Evolutionary conservation across 176 grass and related monocot species (phyloP), one percentile per base, ranked within the genome.

Genomic region (Eleusine coracana): DNA sequence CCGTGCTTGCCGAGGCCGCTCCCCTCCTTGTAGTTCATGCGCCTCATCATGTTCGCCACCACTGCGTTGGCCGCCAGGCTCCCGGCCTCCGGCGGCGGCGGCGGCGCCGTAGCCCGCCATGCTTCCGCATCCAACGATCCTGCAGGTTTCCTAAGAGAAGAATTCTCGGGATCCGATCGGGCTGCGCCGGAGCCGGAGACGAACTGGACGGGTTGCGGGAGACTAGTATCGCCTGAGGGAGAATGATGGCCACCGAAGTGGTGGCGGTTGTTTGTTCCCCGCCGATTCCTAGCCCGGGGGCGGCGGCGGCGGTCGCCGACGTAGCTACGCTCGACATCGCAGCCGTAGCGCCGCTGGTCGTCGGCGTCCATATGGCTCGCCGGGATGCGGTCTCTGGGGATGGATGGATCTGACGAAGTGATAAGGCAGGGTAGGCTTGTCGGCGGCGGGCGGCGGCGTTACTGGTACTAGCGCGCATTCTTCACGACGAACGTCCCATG

Each of bases 21-120:
- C 5, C 89, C 91, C n/a, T 85, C 66, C 83, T 78, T 82, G 71
- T 90, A 92, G 54, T 90, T 92, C 94, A 97, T 97, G 45, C 17
- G 49, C 80, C 61, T 83, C 89, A 94, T 89, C 40, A 92, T 48
- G 16, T 83, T 87, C 46, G 71, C 79, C 50, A 84, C 87, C 73
- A 18, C 73, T 1, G 56, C 7, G 75, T 93, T 84, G 10, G 27
- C 41, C 69, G 64, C 80, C 34, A 70, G 76, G 73, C 36, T 88
- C 16, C 77, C 68, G 2, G 83, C 58, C 16, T 39, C 71, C 62
- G 64, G 31, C 48, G 31, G 31, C 62, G 64, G 31, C 48, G 31
- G 31, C 31, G 5, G 45, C 75, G n/a, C 12, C 71, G 38, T 4
- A 3, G 14, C 10, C 65, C 17, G 70, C 71, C 71, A 17, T 78